Evolutionary conservation across 1,139 yeast species (phyloP).

Genomic region (Lizanozyma gosingica): DNA sequence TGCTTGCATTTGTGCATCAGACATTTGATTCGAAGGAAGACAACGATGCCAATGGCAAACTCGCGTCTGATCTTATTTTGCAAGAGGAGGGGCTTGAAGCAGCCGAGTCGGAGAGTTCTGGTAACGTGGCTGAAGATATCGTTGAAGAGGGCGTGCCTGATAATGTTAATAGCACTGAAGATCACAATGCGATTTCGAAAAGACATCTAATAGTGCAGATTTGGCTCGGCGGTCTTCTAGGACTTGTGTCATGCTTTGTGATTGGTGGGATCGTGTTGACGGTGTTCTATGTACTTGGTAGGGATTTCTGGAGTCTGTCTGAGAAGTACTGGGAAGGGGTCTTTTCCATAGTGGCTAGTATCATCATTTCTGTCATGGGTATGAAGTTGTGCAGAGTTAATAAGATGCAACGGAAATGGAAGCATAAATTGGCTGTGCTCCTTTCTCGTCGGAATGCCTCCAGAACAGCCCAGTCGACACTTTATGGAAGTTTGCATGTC

Average conservation of each 20-base stretch:
- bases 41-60: background rate
- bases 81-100: background rate
- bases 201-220: constrained; percentile 50
- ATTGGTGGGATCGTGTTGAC: constrained; percentile 71
- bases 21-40: constrained; percentile 4
- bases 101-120: background rate
- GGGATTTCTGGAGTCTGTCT: constrained; percentile 73
- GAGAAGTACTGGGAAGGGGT: constrained; percentile 91
- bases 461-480: constrained; percentile 4
- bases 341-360: constrained; percentile 70
- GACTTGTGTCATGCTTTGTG: constrained; percentile 63
- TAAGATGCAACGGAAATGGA: constrained; percentile 85
- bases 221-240: constrained; percentile 74
- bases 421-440: constrained; percentile 51
- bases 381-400: constrained; percentile 76
- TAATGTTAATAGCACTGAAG: background rate
- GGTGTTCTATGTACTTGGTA: constrained; percentile 68
- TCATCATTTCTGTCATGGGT: constrained; percentile 85
- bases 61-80: background rate
- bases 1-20: constrained; percentile 33
- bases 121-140: background rate
- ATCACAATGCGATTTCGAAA: background rate
- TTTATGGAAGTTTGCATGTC: constrained; percentile 43
- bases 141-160: background rate
- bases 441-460: constrained; percentile 21